Evolutionary conservation across 495 filamentous ascomycete genomes (phyloP).

Genomic region (Trichoderma reesei): DNA sequence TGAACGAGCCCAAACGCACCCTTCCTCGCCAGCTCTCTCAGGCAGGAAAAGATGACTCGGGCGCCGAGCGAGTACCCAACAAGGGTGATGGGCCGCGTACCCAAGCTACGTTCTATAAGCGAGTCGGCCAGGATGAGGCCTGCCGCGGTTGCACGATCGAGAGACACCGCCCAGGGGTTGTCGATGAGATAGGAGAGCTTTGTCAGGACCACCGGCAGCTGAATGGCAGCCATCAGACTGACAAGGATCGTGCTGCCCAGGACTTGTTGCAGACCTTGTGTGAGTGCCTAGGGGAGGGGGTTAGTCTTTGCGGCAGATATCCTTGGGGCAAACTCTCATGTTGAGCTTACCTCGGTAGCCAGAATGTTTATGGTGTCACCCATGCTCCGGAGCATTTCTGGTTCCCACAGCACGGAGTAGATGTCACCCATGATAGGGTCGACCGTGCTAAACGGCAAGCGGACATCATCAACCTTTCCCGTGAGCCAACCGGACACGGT

Average conservation of each 20-base stretch:
- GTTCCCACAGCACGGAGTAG: conserved; percentile 96
- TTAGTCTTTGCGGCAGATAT: not conserved
- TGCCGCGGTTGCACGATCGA: conserved; percentile 76
- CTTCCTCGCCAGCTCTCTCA: conserved; percentile 74
- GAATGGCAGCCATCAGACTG: conserved; percentile 84
- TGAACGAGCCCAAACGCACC: conserved; percentile 91
- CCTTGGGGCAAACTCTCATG: conserved; percentile 9
- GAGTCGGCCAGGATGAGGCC: conserved; percentile 95
- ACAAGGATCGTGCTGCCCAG: conserved; percentile 84
- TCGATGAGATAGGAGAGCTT: conserved; percentile 97
- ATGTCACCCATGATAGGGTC: conserved; percentile 98
- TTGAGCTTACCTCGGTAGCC: conserved; percentile 72
- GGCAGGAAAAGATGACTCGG: conserved; percentile 84
- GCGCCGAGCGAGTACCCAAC: conserved; percentile 93
- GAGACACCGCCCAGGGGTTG: conserved; percentile 93
- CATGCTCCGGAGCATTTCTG: conserved; percentile 95
- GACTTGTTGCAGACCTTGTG: conserved; percentile 91
- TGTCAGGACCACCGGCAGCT: conserved; percentile 81
- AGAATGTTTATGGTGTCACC: conserved; percentile 97
- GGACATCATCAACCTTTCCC: conserved; percentile 92
- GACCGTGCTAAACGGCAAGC: conserved; percentile 88
- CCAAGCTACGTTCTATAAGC: conserved; percentile 82
- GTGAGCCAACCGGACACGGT: conserved; percentile 98
- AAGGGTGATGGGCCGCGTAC: conserved; percentile 85
- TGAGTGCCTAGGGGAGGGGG: conserved; percentile 56